A percentile compares a stretch with the other conserved stretches of the same genome.
Evolutionary conservation across 345 rosid genomes (phyloP).

Genomic region (Cardiospermum halicacabum): DNA sequence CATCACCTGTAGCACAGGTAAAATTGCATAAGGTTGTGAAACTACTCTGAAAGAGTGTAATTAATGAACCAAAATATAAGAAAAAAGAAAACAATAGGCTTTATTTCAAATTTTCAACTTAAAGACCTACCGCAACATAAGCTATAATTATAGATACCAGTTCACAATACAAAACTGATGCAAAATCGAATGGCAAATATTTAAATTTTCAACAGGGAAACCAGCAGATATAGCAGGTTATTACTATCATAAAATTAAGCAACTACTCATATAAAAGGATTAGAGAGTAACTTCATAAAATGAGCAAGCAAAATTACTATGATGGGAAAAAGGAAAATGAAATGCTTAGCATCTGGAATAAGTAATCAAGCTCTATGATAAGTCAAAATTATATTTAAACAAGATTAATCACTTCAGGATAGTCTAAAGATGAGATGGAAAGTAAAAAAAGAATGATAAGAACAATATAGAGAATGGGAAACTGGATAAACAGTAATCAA

Average conservation of each 20-base stretch:
- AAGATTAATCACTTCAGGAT: background rate
- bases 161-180: no score
- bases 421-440: background rate
- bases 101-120: background rate
- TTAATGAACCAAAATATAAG: background rate
- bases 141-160: background rate
- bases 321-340: no score
- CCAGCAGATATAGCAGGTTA: background rate
- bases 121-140: background rate
- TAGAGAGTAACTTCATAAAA: background rate
- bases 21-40: background rate
- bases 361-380: background rate
- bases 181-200: background rate
- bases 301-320: background rate
- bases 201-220: background rate
- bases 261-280: background rate
- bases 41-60: background rate
- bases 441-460: background rate
- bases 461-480: background rate
- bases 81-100: background rate
- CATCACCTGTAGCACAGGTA: conserved; percentile 48
- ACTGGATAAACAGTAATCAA: background rate
- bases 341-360: background rate
- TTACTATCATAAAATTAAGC: background rate
- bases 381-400: background rate